Conservation (phyloP, 2,329 filamentous ascomycete species). For the Fusarium sp. region DNA sequence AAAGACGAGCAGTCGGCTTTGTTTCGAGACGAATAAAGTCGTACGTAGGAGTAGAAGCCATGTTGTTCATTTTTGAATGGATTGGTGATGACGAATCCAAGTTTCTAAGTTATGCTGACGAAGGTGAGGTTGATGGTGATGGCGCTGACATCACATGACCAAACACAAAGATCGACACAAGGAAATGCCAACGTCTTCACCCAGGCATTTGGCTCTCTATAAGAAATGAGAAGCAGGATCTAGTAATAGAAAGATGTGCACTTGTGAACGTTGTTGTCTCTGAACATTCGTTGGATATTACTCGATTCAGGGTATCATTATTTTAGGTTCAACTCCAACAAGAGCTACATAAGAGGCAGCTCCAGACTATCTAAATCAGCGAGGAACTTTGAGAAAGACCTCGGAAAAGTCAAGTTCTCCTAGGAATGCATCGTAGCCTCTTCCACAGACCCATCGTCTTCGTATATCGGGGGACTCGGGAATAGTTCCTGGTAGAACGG, state of each 20-base stretch:
- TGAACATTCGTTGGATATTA: background rate
- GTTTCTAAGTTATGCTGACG: background rate
- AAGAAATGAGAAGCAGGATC: background rate
- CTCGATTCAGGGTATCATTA: background rate
- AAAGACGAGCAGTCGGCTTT: constrained; percentile 31
- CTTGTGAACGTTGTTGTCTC: background rate
- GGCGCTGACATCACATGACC: constrained; percentile 24
- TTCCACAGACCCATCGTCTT: background rate
- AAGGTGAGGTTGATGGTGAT: background rate
- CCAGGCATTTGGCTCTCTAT: background rate
- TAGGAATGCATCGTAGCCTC: background rate
- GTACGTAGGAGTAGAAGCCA: background rate
- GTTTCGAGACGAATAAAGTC: constrained; percentile 24
- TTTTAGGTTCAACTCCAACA: background rate
- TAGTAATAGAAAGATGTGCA: background rate
- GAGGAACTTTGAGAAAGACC: too few relatives aligned
- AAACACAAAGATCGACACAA: background rate
- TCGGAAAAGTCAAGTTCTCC: background rate
- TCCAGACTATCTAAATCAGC: background rate
- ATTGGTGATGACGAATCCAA: background rate
- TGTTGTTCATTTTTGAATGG: constrained; percentile 6
- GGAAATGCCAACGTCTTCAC: background rate
- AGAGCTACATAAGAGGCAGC: background rate
- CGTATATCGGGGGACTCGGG: constrained; percentile 14
- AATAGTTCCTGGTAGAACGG: constrained; percentile 12